Conservation (phyloP, 108 stramenopile species). For the Schizochytrium sp. region DNA sequence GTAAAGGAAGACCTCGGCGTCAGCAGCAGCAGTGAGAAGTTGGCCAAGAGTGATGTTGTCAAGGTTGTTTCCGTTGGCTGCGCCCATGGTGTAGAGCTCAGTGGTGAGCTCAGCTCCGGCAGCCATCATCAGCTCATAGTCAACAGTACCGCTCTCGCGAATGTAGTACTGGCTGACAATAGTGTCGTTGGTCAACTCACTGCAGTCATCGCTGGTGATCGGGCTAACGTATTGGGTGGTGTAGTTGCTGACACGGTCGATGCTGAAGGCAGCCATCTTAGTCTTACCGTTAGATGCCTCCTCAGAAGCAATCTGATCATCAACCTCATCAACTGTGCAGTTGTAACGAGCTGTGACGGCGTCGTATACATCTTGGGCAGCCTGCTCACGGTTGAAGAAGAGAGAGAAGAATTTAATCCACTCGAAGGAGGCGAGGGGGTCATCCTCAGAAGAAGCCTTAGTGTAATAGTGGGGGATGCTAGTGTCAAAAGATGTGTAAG, state of each 20-base stretch:
- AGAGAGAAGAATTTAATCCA: conserved; percentile 48
- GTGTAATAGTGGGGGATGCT: background rate
- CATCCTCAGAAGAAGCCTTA: background rate
- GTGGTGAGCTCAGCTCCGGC: background rate
- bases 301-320: background rate
- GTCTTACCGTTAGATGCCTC: background rate
- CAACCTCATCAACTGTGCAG: background rate
- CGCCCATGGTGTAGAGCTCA: background rate
- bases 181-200: background rate
- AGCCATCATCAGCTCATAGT: background rate
- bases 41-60: background rate
- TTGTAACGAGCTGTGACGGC: conserved; percentile 11
- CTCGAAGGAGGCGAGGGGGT: conserved; percentile 1
- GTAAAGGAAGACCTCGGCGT: conserved; percentile 3
- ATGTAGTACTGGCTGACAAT: background rate
- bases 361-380: background rate
- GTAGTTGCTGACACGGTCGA: background rate
- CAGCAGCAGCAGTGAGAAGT: background rate
- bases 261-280: background rate
- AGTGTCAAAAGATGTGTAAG: background rate
- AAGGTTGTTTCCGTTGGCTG: background rate
- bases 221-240: background rate
- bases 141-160: background rate
- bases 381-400: conserved; percentile 13
- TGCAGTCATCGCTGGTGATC: background rate